Conservation (phyloP, 345 rosid genomes). For the Boechera stricta region DNA sequence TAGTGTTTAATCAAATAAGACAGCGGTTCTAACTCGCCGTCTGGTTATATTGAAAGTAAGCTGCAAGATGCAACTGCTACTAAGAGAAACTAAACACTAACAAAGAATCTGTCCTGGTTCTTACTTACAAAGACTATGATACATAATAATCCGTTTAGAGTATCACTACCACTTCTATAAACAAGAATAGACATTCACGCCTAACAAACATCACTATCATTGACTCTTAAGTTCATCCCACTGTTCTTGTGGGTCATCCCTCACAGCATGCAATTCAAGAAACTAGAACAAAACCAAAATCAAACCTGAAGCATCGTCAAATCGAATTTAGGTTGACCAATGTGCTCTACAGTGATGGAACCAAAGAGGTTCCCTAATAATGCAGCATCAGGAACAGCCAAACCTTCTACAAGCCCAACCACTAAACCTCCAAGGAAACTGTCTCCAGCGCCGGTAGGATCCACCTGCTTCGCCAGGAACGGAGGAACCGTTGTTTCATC, state of each 20-base stretch:
- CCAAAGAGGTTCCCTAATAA: slow-evolving; percentile 91
- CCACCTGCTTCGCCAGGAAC: slow-evolving; percentile 71
- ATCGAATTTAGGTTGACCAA: slow-evolving; percentile 84
- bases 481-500: slow-evolving; percentile 62
- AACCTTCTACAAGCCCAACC: slow-evolving; percentile 75
- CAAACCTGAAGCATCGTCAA: slow-evolving; percentile 70
- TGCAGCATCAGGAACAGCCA: slow-evolving; percentile 90
- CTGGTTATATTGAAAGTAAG: not conserved
- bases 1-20: not conserved
- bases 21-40: not conserved
- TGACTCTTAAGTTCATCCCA: not conserved
- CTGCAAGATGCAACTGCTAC: not conserved
- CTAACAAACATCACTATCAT: not conserved
- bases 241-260: not conserved
- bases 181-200: too few relatives aligned
- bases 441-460: slow-evolving; percentile 99
- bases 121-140: not conserved
- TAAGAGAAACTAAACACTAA: slow-evolving; percentile 20
- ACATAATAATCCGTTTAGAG: not conserved
- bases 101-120: not conserved
- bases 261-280: slow-evolving; percentile 3
- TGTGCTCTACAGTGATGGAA: slow-evolving; percentile 84
- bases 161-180: not conserved
- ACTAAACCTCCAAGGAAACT: slow-evolving; percentile 87
- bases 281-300: slow-evolving; percentile 10